Base-by-base conservation (phyloP, 768 basidiomycete genomes). In the Leccinum incarnatum region DNA sequence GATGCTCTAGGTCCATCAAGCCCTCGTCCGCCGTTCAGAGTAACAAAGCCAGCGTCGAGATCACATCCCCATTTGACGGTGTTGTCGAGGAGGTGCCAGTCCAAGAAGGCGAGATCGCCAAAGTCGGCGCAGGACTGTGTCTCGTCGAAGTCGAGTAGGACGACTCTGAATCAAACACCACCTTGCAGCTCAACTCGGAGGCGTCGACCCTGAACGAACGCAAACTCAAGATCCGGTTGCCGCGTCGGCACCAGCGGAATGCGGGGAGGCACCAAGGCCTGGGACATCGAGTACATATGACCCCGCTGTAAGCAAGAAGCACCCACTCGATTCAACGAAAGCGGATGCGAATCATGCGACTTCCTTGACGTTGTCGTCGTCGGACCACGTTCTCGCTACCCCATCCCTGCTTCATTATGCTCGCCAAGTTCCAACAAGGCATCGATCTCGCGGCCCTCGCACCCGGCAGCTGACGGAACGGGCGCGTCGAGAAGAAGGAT, bases 1-100 rank as follows among this genome's bases (percentile, higher is more conserved):
- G 36, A 37, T 5, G 19, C 14, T 4, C 4, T 34, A 93, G 91
- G 92, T 84, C 74, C 54, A 81, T 92, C 52, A 78, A 83, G 63
- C 81, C 83, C 1, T 67, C 72, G 12, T 72, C 78, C 15, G 64
- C 67, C 0, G 74, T 95, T 0, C 77, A 83, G 55, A 78, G 82
- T 61, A 92, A 94, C 81, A 94, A 94, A 71, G 92, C 91, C 1
- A 89, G 85, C 72, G 92, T 95, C 23, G 93, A 95, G 73, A 93
- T 95, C 56, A 95, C 93, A 2, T 88, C 87, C 57, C 93, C 93
- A 2, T 93, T 81, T 66, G 88, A 93, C 42, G 93, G 93, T 5
- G 76, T 85, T 29, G 76, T 95, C 50, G 85, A 81, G 60, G 80
- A 89, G 62, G 72, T 94, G 5, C 77, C 91, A 2, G 91, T 93